Evolutionary conservation across 176 grass and related monocot species (phyloP).

Genomic region (Paspalum notatum): DNA sequence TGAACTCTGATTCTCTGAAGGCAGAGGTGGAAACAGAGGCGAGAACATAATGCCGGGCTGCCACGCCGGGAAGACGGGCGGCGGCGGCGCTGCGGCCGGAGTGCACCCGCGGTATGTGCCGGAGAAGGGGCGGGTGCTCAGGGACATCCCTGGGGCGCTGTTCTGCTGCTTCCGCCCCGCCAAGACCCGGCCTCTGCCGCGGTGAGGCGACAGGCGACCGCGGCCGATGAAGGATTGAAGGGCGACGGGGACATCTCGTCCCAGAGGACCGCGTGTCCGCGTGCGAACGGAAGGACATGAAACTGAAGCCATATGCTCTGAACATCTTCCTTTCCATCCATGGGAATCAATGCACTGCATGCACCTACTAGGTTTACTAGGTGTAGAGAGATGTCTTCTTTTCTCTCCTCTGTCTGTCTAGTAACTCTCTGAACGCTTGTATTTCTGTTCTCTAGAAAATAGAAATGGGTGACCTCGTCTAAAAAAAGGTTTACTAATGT

Average conservation of each 20-base stretch:
- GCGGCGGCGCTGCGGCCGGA: not conserved
- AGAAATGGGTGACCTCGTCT: no score
- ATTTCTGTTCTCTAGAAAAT: no score
- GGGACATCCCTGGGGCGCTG: not conserved
- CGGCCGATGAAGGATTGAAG: not conserved
- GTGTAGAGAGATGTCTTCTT: no score
- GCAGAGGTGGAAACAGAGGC: not conserved
- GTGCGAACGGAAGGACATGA: not conserved
- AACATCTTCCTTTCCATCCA: not conserved
- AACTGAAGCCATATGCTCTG: constrained; percentile 10
- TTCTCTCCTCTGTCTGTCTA: no score
- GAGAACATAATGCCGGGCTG: constrained; percentile 20
- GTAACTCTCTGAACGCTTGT: no score
- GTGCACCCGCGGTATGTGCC: constrained; percentile 55
- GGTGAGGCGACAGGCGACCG: constrained; percentile 10
- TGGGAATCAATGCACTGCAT: not conserved
- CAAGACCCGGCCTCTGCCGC: constrained; percentile 44
- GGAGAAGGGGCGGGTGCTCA: constrained; percentile 44
- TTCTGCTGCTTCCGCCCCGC: constrained; percentile 39
- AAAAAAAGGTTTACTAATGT: not conserved
- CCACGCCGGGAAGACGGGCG: not conserved
- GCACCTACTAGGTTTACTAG: no score
- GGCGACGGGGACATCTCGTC: no score
- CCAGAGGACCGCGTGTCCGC: no score
- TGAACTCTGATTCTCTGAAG: no score